phyloP scores from a whole-genome alignment of 345 rosid species.

The Citrus unshiu region DNA sequence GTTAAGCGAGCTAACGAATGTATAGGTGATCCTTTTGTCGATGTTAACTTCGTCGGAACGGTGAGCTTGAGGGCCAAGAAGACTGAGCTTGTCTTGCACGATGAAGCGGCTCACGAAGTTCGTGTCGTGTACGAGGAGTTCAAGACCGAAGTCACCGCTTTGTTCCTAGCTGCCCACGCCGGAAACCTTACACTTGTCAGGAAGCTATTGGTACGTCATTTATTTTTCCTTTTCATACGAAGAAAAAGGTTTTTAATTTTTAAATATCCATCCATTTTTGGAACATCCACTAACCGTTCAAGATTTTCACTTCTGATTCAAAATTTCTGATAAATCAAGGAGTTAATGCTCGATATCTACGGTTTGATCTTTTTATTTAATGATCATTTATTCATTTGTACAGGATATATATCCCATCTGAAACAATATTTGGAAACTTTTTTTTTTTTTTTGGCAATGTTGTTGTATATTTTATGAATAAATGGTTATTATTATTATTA shows the following conservation, averaged over 20 bases:
- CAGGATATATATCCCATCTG: background rate
- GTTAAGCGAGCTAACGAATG: slow-evolving; percentile 33
- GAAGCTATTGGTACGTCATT: slow-evolving; percentile 45
- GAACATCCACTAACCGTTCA: background rate
- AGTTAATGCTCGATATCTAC: background rate
- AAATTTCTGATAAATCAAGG: background rate
- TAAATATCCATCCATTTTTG: background rate
- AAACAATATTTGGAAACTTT: background rate
- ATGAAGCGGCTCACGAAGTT: slow-evolving; percentile 45
- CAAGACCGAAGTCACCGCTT: slow-evolving; percentile 60
- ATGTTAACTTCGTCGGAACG: slow-evolving; percentile 58
- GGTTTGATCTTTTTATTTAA: background rate
- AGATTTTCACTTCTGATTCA: background rate
- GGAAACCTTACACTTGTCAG: slow-evolving; percentile 52
- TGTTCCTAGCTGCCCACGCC: slow-evolving; percentile 59
- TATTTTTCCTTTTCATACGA: background rate
- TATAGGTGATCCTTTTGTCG: slow-evolving; percentile 44
- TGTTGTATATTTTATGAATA: background rate
- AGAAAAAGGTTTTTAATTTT: background rate
- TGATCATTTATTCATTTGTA: background rate
- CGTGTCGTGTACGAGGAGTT: slow-evolving; percentile 52
- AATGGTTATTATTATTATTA: background rate
- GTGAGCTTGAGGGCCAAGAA: slow-evolving; percentile 47
- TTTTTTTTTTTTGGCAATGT: background rate
- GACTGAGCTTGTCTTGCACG: slow-evolving; percentile 46